Conservation (phyloP, 1,284 basidiomycete genomes). For the Cutaneotrichosporon sp. region DNA sequence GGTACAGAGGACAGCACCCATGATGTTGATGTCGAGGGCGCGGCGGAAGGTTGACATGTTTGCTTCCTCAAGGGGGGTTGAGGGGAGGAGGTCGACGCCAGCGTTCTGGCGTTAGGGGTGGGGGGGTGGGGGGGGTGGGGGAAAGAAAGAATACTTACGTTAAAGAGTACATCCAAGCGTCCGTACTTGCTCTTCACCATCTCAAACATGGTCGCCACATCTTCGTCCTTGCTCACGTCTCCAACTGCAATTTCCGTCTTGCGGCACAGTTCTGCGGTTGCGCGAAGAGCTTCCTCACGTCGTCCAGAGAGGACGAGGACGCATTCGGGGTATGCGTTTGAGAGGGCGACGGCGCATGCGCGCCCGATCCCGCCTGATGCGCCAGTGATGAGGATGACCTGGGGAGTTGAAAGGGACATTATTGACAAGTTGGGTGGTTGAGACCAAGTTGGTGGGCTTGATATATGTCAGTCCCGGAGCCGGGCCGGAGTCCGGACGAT, state of each 20-base stretch:
- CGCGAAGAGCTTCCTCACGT: slow-evolving; percentile 61
- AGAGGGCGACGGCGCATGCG: slow-evolving; percentile 58
- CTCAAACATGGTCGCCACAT: slow-evolving; percentile 58
- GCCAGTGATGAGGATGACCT: slow-evolving; percentile 50
- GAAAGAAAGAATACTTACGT: slow-evolving; percentile 56
- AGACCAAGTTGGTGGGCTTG: not conserved
- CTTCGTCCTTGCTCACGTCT: slow-evolving; percentile 57
- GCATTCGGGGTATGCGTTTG: slow-evolving; percentile 49
- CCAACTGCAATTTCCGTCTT: slow-evolving; percentile 58
- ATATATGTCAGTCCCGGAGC: not conserved
- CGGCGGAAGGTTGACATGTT: slow-evolving; percentile 63
- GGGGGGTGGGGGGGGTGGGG: not conserved
- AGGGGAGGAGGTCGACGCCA: slow-evolving; percentile 58
- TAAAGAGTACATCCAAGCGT: slow-evolving; percentile 70
- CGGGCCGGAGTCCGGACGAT: not conserved
- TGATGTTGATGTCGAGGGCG: slow-evolving; percentile 68
- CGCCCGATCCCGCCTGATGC: slow-evolving; percentile 57
- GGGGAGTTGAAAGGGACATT: not conserved
- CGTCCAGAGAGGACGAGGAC: slow-evolving; percentile 61
- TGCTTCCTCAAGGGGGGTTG: slow-evolving; percentile 62
- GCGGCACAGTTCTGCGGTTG: slow-evolving; percentile 55
- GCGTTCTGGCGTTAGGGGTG: slow-evolving; percentile 50
- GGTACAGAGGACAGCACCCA: slow-evolving; percentile 71
- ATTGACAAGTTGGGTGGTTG: not conserved
- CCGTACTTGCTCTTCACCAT: slow-evolving; percentile 62